phyloP scores from a whole-genome alignment of 108 stramenopile species.

The Cyclotella sp. region DNA sequence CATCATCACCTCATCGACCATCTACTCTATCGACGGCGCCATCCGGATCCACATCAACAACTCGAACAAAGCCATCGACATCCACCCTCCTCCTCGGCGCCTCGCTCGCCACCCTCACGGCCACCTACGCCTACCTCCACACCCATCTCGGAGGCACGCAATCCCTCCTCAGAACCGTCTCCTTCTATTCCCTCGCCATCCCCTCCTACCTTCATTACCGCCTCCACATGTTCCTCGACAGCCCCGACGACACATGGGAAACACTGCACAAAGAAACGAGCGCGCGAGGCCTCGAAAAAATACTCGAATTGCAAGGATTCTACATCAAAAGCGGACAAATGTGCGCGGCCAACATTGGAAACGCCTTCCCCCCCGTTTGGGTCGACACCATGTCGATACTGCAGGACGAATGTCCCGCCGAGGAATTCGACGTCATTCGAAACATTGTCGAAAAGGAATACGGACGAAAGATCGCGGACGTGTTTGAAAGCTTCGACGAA shows the following conservation, averaged over 20 bases:
- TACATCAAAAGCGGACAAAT: slow-evolving; percentile 90
- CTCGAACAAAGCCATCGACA: background rate
- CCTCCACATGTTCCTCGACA: slow-evolving; percentile 59
- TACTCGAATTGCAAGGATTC: slow-evolving; percentile 81
- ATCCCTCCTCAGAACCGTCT: slow-evolving; percentile 55
- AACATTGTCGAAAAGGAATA: slow-evolving; percentile 70
- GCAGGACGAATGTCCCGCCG: slow-evolving; percentile 79
- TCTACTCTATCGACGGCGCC: background rate
- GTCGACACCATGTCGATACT: slow-evolving; percentile 83
- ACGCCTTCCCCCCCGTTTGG: slow-evolving; percentile 87
- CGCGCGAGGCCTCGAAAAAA: slow-evolving; percentile 66
- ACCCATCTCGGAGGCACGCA: slow-evolving; percentile 63
- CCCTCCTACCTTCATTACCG: slow-evolving; percentile 74
- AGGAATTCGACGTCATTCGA: slow-evolving; percentile 66
- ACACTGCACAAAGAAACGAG: slow-evolving; percentile 67
- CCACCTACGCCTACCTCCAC: slow-evolving; percentile 14
- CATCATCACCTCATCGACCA: too few relatives aligned
- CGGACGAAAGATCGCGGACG: slow-evolving; percentile 49
- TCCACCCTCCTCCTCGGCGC: background rate
- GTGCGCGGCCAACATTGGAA: slow-evolving; percentile 82
- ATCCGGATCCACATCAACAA: background rate
- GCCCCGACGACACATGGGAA: slow-evolving; percentile 73
- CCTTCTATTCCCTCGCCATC: slow-evolving; percentile 68
- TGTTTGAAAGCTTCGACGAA: slow-evolving; percentile 75
- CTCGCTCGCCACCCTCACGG: background rate